Evolutionary conservation across 345 rosid genomes (phyloP).

Genomic region (Brassica nigra): DNA sequence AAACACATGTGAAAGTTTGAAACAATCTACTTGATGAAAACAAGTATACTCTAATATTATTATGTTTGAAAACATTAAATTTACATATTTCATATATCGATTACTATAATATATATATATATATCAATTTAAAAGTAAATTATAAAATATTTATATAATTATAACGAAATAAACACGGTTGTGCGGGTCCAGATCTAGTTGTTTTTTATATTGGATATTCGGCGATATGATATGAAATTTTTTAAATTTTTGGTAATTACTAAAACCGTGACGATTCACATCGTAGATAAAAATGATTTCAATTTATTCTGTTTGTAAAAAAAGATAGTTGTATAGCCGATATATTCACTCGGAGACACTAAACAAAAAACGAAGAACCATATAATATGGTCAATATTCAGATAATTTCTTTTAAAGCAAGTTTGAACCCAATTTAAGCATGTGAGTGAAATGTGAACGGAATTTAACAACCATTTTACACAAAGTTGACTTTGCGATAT

Average conservation of each 20-base stretch:
- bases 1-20: no score
- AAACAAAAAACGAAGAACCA: not conserved
- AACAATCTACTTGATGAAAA: no score
- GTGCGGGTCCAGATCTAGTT: no score
- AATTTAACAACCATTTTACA: constrained; percentile 8
- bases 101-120: no score
- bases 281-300: not conserved
- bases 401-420: not conserved
- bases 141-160: no score
- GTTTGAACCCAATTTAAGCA: constrained; percentile 7
- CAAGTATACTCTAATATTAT: no score
- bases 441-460: constrained; percentile 23
- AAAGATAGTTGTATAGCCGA: not conserved
- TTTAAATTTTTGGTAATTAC: no score
- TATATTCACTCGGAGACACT: not conserved
- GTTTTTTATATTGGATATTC: not conserved
- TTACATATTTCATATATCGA: no score
- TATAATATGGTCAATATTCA: not conserved
- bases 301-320: not conserved
- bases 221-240: not conserved
- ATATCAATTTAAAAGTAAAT: no score
- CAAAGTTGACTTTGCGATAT: constrained; percentile 17
- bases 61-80: no score
- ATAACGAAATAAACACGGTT: no score
- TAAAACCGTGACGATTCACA: not conserved